These are phyloP conservation scores for Neurospora tetrasperma DNA, from an alignment of 495 filamentous ascomycete genomes.

Conservation along the genomic window DNA sequence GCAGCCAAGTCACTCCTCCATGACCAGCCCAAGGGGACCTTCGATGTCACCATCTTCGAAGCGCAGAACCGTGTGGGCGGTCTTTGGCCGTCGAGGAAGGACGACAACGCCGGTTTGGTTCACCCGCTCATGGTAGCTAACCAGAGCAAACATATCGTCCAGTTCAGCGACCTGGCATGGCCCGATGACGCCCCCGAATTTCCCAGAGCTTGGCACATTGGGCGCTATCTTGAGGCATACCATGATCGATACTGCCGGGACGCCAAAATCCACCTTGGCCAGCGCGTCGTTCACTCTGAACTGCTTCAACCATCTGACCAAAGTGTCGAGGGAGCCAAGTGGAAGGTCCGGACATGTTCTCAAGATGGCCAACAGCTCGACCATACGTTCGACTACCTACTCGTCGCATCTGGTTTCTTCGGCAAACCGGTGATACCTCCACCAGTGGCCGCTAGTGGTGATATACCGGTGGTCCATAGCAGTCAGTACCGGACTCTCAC, in stretches of 20 bases:
- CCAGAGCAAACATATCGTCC: slow-evolving; percentile 65
- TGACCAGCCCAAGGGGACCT: slow-evolving; percentile 43
- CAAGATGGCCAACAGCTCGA: slow-evolving; percentile 17
- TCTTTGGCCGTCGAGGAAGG: slow-evolving; percentile 52
- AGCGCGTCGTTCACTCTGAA: slow-evolving; percentile 40
- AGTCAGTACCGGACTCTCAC: slow-evolving; percentile 41
- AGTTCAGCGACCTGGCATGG: slow-evolving; percentile 75
- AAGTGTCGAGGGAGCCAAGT: slow-evolving; percentile 21
- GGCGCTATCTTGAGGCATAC: slow-evolving; percentile 60
- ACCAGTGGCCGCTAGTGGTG: slow-evolving; percentile 12
- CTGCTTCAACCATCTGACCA: slow-evolving; percentile 14
- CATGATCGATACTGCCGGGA: slow-evolving; percentile 42
- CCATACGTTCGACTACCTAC: slow-evolving; percentile 56
- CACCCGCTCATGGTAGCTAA: slow-evolving; percentile 68
- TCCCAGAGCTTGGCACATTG: slow-evolving; percentile 68
- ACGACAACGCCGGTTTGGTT: slow-evolving; percentile 38
- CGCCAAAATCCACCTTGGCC: slow-evolving; percentile 39
- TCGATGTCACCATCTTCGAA: slow-evolving; percentile 65
- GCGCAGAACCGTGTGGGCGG: slow-evolving; percentile 55
- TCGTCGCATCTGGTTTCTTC: slow-evolving; percentile 73
- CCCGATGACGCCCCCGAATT: slow-evolving; percentile 44
- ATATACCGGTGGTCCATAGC: slow-evolving; percentile 47
- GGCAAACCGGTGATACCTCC: slow-evolving; percentile 46
- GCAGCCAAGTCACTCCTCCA: slow-evolving; percentile 71
- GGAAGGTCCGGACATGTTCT: slow-evolving; percentile 43